Evolutionary conservation across 345 rosid genomes (phyloP), one percentile per base, ranked within the genome.

Genomic region (Arabis alpina): DNA sequence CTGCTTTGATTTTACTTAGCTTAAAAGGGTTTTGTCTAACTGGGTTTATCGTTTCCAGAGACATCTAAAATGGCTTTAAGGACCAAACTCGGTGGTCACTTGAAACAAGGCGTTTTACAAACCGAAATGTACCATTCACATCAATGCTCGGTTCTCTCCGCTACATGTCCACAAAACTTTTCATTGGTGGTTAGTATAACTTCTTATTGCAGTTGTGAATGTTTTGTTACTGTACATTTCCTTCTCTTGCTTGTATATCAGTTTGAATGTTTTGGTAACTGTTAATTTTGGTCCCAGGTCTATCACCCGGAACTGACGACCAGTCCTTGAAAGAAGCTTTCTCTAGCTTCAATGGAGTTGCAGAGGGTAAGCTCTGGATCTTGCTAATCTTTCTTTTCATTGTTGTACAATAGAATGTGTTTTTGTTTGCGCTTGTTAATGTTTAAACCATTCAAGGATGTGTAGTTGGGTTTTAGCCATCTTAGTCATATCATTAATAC

Each of bases 141-240:
- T 80, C 89, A 14, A 64, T 90, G 84, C 68, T 87, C 6, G 77
- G 69, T 74, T 74, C 93, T 50, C 64, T 85, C 49, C 90, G 91
- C 3, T 57, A 43, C 72, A 58, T 67, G 76, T 74, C 84, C 80
- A 81, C 92, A 59, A 88, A 83, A 73, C 89, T 93, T 44, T 93
- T 84, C 43, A 24, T 93, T 54, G 94, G 96, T 82, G 98, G 41
- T 50, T 72, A 28, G n/a, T 0, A 34, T 2, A 42, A 6, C 3
- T 27, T 58, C 4, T 19, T 50, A 43, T 12, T 32, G 42, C 39
- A 2, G 25, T 24, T 23, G 12, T 51, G 48, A 65, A 37, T 45
- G 3, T 8, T 2, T 53, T 53, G 62, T 10, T 61, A 41, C 36
- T 51, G 7, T 60, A 4, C 24, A 45, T 63, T 56, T 32, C 27